Conservation (phyloP, 2,329 filamentous ascomycete genomes). For the Fusarium aywerte region DNA sequence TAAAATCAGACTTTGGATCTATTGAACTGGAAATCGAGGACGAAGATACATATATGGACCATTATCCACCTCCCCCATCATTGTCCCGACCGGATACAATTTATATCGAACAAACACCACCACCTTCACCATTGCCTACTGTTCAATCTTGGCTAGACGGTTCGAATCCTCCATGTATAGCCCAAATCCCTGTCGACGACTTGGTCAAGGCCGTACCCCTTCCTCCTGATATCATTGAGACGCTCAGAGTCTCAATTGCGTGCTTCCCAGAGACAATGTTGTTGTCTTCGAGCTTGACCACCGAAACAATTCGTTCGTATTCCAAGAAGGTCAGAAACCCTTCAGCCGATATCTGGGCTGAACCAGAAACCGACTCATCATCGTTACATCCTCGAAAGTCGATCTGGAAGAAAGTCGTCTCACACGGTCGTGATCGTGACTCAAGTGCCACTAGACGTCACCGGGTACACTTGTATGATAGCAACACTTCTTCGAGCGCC, state of each 20-base stretch:
- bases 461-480: slow-evolving; percentile 28
- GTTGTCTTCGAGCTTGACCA: slow-evolving; percentile 63
- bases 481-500: slow-evolving; percentile 17
- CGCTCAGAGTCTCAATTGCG: slow-evolving; percentile 62
- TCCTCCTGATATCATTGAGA: slow-evolving; percentile 65
- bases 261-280: slow-evolving; percentile 71
- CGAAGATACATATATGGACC: slow-evolving; percentile 30
- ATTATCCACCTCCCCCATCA: slow-evolving; percentile 5
- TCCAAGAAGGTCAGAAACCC: slow-evolving; percentile 64
- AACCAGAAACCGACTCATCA: slow-evolving; percentile 31
- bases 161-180: slow-evolving; percentile 46
- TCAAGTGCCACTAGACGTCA: slow-evolving; percentile 31
- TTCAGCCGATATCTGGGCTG: slow-evolving; percentile 38
- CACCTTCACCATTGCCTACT: slow-evolving; percentile 50
- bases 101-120: slow-evolving; percentile 50
- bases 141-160: slow-evolving; percentile 53
- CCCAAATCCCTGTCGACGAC: slow-evolving; percentile 50
- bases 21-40: slow-evolving; percentile 38
- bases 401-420: slow-evolving; percentile 53
- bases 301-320: slow-evolving; percentile 68
- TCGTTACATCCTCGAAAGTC: slow-evolving; percentile 43
- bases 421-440: slow-evolving; percentile 44
- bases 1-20: slow-evolving; percentile 37
- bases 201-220: slow-evolving; percentile 58
- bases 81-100: slow-evolving; percentile 38